Conservation (phyloP, 257 asterid species). For the Petunia axillaris region DNA sequence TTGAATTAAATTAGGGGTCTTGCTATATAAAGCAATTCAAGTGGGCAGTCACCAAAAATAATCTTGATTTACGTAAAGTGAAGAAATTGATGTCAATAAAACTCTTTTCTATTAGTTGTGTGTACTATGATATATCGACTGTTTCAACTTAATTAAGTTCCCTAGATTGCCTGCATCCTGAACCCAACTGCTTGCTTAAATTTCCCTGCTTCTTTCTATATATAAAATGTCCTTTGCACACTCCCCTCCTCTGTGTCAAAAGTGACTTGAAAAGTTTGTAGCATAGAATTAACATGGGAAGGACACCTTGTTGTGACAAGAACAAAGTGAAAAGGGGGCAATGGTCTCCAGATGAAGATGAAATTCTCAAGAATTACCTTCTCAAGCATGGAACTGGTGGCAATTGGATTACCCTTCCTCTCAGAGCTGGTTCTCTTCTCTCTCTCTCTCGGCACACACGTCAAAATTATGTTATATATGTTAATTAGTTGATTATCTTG, state of each 20-base stretch:
- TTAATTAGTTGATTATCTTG: no score
- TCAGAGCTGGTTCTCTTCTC: constrained; percentile 49
- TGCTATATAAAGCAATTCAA: constrained; percentile 7
- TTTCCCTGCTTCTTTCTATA: neutral
- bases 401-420: constrained; percentile 64
- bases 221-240: neutral
- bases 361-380: constrained; percentile 49
- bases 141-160: neutral
- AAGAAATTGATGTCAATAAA: neutral
- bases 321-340: constrained; percentile 59
- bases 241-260: neutral
- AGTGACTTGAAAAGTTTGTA: neutral
- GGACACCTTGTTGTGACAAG: constrained; percentile 66
- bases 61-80: neutral
- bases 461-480: no score
- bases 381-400: constrained; percentile 49
- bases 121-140: neutral
- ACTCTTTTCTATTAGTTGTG: neutral
- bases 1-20: neutral
- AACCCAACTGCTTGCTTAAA: neutral
- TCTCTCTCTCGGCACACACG: neutral
- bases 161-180: neutral
- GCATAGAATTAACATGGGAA: constrained; percentile 40
- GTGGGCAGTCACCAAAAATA: neutral
- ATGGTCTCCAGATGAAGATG: constrained; percentile 74